Percentiles rank a stretch among this genome's conserved stretches.
Evolutionary conservation across 148 eudicot species (phyloP).

Genomic region (Euryodendron excelsum): DNA sequence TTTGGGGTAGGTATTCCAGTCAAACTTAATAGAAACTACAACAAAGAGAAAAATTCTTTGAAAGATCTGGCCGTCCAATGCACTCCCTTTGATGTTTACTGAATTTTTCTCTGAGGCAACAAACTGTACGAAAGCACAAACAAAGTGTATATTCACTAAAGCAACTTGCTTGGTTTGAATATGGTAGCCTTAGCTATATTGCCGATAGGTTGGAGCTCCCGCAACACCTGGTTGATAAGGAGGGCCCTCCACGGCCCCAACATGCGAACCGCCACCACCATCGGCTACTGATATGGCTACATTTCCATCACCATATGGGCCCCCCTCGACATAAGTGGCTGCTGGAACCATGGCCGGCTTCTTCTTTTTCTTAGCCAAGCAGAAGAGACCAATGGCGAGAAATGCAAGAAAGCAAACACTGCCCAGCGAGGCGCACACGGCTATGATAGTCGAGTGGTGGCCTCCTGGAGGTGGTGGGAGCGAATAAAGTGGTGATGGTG

Average conservation of each 20-base stretch:
- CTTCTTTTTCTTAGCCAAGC: slow-evolving; percentile 49
- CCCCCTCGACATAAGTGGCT: slow-evolving; percentile 23
- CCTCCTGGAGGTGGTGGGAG: slow-evolving; percentile 35
- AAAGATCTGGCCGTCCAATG: too few species aligned
- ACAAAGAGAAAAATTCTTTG: too few species aligned
- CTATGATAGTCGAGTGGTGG: slow-evolving; percentile 33
- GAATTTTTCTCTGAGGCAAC: too few species aligned
- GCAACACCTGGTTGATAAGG: too few species aligned
- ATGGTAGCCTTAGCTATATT: too few species aligned
- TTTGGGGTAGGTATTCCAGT: too few species aligned
- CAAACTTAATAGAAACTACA: too few species aligned
- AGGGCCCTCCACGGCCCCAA: neutral
- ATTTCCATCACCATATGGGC: neutral
- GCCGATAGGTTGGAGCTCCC: too few species aligned
- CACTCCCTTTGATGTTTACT: too few species aligned
- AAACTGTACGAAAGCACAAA: too few species aligned
- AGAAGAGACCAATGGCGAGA: slow-evolving; percentile 45
- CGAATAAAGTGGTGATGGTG: slow-evolving; percentile 10
- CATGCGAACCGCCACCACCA: neutral
- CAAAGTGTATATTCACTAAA: too few species aligned
- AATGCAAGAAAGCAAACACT: slow-evolving; percentile 60
- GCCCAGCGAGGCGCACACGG: slow-evolving; percentile 48
- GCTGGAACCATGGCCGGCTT: slow-evolving; percentile 33
- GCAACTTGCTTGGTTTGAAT: too few species aligned
- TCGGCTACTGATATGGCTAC: neutral